These are phyloP conservation scores for Paratrimastix pyriformis DNA, from an alignment of 78 protist species.

Conservation along the genomic window DNA sequence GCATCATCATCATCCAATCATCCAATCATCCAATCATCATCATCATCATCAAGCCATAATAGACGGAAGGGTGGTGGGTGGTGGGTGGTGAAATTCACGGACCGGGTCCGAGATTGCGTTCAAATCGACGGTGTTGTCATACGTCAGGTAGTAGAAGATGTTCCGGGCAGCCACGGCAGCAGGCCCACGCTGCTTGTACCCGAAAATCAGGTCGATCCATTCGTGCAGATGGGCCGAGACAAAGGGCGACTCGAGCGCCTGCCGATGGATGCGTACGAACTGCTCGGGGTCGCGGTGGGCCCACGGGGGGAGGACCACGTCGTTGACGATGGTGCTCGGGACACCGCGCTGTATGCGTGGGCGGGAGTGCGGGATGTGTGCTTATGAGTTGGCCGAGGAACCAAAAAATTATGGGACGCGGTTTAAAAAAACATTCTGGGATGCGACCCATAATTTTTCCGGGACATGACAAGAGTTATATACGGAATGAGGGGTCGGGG, in stretches of 20 bases:
- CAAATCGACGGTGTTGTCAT: background rate
- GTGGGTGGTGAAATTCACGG: too few species aligned
- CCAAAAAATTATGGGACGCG: too few species aligned
- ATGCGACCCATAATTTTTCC: too few species aligned
- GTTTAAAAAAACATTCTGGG: too few species aligned
- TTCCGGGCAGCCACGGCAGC: constrained; percentile 12
- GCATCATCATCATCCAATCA: too few species aligned
- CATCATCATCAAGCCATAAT: background rate
- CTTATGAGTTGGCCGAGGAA: too few species aligned
- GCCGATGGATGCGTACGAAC: background rate
- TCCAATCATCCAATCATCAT: too few species aligned
- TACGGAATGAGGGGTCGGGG: constrained; percentile 77
- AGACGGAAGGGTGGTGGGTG: background rate
- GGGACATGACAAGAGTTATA: too few species aligned
- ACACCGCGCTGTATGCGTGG: too few species aligned
- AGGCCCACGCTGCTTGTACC: constrained; percentile 19
- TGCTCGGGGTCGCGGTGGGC: constrained; percentile 19
- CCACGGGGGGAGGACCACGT: constrained; percentile 89
- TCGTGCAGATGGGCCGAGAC: background rate
- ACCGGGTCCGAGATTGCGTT: background rate
- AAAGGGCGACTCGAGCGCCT: constrained; percentile 21
- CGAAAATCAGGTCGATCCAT: constrained; percentile 37
- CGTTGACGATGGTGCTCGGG: constrained; percentile 30
- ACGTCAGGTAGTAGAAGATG: constrained; percentile 25
- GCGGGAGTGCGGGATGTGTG: too few species aligned